A percentile compares a stretch with the other conserved stretches of the same genome.
Evolutionary conservation across 176 grass and related monocot species (phyloP).

Genomic region (Puya raimondii): DNA sequence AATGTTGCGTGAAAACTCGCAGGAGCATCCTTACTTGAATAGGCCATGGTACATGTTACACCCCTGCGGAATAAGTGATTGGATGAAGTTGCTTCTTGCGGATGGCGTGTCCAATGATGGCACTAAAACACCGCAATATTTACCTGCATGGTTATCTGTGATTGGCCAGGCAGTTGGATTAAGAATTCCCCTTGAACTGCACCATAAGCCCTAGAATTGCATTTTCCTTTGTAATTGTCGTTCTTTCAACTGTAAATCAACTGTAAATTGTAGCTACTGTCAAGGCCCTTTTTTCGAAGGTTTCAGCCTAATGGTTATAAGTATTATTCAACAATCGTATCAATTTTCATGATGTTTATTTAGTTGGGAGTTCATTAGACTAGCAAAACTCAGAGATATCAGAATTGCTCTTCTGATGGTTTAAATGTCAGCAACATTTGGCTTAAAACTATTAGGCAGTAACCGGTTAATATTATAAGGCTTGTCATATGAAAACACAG

Average conservation of each 20-base stretch:
- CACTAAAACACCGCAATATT: conserved; percentile 32
- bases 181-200: conserved; percentile 56
- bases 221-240: not conserved
- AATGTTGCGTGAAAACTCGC: conserved; percentile 12
- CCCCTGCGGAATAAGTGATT: conserved; percentile 80
- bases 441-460: too few relatives aligned
- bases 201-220: conserved; percentile 26
- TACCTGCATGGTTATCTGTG: conserved; percentile 75
- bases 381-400: too few relatives aligned
- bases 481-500: too few relatives aligned
- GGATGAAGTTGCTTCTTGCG: conserved; percentile 69
- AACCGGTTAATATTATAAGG: too few relatives aligned
- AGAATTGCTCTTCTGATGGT: too few relatives aligned
- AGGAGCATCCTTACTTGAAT: conserved; percentile 90
- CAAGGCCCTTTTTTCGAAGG: not conserved
- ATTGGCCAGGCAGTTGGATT: conserved; percentile 70
- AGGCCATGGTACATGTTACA: conserved; percentile 81
- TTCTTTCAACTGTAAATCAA: not conserved
- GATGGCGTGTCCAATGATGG: conserved; percentile 8
- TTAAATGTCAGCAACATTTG: too few relatives aligned
- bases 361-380: too few relatives aligned
- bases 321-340: not conserved
- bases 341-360: not conserved
- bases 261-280: not conserved
- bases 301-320: too few relatives aligned